These are phyloP conservation scores for Lunasporangiospora selenospora DNA, from an alignment of 192 early-diverging fungal species.

Conservation along the genomic window DNA sequence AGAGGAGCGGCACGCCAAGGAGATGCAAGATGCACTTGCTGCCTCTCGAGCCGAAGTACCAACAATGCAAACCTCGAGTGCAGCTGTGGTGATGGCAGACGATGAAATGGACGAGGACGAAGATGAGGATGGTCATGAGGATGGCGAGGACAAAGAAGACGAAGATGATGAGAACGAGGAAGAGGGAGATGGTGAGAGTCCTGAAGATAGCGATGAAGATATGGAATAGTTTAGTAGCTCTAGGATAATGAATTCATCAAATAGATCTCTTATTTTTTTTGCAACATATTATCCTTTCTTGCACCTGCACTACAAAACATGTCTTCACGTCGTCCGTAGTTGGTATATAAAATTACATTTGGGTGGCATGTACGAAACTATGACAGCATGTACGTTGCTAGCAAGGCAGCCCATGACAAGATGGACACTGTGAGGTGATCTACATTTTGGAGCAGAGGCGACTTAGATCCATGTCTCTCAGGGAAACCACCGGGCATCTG, in stretches of 20 bases:
- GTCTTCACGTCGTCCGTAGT: no score
- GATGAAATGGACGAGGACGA: slow-evolving; percentile 5
- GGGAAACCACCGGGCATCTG: slow-evolving; percentile 19
- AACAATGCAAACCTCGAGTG: neutral
- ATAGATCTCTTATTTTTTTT: no score
- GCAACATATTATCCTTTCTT: no score
- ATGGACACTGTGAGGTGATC: slow-evolving; percentile 24
- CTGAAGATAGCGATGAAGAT: slow-evolving; percentile 41
- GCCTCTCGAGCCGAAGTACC: slow-evolving; percentile 12
- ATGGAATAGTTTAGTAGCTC: slow-evolving; percentile 38
- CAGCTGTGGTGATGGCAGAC: neutral
- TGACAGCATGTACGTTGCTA: slow-evolving; percentile 28
- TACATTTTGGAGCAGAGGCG: neutral
- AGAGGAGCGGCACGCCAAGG: slow-evolving; percentile 38
- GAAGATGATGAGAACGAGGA: slow-evolving; percentile 6
- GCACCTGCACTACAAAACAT: no score
- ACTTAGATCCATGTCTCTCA: neutral
- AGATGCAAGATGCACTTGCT: slow-evolving; percentile 40
- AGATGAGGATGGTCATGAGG: slow-evolving; percentile 5
- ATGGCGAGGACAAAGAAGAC: neutral
- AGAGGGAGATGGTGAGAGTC: neutral
- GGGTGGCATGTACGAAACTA: slow-evolving; percentile 1
- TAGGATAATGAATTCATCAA: no score
- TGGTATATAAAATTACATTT: no score
- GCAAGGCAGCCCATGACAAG: slow-evolving; percentile 29